Percentiles rank a stretch among this genome's conserved stretches.
These are phyloP conservation scores for Carex littledalei DNA, from an alignment of 176 grass and related monocot species.

Conservation along the genomic window DNA sequence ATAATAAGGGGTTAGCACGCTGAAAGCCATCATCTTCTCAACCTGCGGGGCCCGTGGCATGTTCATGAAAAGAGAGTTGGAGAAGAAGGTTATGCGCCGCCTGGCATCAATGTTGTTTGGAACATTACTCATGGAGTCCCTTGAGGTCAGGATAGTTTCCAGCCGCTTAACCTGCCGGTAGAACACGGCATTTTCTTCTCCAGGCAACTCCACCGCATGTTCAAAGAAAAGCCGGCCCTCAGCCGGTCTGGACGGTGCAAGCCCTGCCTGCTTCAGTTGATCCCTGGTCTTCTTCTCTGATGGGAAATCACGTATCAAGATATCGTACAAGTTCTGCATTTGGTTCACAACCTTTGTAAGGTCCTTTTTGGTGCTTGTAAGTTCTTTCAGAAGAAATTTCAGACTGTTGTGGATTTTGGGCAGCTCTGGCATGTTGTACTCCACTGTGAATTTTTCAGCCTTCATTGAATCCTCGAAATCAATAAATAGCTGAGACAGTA, in stretches of 20 bases:
- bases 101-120: slow-evolving; percentile 86
- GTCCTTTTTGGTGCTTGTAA: slow-evolving; percentile 57
- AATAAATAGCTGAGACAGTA: slow-evolving; percentile 49
- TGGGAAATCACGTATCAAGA: slow-evolving; percentile 74
- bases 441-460: slow-evolving; percentile 60
- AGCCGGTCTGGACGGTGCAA: slow-evolving; percentile 46
- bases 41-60: slow-evolving; percentile 89
- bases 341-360: slow-evolving; percentile 68
- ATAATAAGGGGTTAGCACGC: slow-evolving; percentile 93
- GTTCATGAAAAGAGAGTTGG: slow-evolving; percentile 98
- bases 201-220: slow-evolving; percentile 56
- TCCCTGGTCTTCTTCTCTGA: slow-evolving; percentile 68
- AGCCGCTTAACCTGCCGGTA: slow-evolving; percentile 73
- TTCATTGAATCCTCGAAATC: slow-evolving; percentile 64
- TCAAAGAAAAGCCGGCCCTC: slow-evolving; percentile 57
- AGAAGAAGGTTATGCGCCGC: slow-evolving; percentile 83
- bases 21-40: slow-evolving; percentile 93
- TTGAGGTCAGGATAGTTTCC: slow-evolving; percentile 76
- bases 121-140: slow-evolving; percentile 82
- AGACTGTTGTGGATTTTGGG: slow-evolving; percentile 49
- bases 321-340: slow-evolving; percentile 79
- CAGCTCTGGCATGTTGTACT: slow-evolving; percentile 66
- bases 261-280: slow-evolving; percentile 60
- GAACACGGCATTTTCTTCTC: slow-evolving; percentile 48
- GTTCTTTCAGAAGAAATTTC: slow-evolving; percentile 41